phyloP scores from a whole-genome alignment of 768 basidiomycete genomes.

The Tricholoma matsutake region DNA sequence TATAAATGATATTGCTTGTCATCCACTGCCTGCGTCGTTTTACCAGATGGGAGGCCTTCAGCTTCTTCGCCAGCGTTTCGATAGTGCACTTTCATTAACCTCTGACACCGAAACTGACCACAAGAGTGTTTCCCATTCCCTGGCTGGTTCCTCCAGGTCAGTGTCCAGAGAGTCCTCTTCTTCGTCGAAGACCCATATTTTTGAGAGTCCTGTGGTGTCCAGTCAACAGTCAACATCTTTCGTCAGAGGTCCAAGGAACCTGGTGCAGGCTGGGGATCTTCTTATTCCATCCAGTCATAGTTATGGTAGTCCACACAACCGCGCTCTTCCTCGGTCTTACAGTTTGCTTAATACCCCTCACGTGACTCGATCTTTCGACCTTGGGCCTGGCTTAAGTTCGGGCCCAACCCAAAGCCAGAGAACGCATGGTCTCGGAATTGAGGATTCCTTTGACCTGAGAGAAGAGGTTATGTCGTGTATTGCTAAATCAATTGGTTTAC shows the following conservation, averaged over 20 bases:
- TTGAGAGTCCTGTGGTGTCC: slow-evolving; percentile 3
- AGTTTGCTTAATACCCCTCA: slow-evolving; percentile 52
- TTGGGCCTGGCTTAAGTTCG: slow-evolving; percentile 16
- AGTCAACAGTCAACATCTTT: slow-evolving; percentile 16
- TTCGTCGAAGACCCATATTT: slow-evolving; percentile 9
- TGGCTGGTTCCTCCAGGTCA: slow-evolving; percentile 23
- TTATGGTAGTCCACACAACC: slow-evolving; percentile 43
- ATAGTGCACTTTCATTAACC: slow-evolving; percentile 41
- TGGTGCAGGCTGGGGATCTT: slow-evolving; percentile 77
- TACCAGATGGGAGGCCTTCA: slow-evolving; percentile 92
- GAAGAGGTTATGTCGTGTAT: slow-evolving; percentile 98
- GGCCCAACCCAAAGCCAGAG: slow-evolving; percentile 5
- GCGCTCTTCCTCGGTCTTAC: slow-evolving; percentile 43
- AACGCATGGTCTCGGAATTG: slow-evolving; percentile 36
- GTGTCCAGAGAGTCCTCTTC: slow-evolving; percentile 23
- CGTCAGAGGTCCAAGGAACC: slow-evolving; percentile 42
- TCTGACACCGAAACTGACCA: slow-evolving; percentile 59
- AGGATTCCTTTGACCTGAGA: slow-evolving; percentile 84
- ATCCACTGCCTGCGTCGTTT: slow-evolving; percentile 88
- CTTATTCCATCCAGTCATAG: slow-evolving; percentile 54
- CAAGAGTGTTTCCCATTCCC: slow-evolving; percentile 38
- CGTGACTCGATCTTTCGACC: slow-evolving; percentile 28
- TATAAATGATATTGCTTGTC: slow-evolving; percentile 95
- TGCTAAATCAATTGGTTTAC: slow-evolving; percentile 92
- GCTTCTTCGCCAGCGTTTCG: slow-evolving; percentile 88